These are phyloP conservation scores for Leptographium galeiforme DNA, from an alignment of 2,329 filamentous ascomycete species.

Conservation along the genomic window DNA sequence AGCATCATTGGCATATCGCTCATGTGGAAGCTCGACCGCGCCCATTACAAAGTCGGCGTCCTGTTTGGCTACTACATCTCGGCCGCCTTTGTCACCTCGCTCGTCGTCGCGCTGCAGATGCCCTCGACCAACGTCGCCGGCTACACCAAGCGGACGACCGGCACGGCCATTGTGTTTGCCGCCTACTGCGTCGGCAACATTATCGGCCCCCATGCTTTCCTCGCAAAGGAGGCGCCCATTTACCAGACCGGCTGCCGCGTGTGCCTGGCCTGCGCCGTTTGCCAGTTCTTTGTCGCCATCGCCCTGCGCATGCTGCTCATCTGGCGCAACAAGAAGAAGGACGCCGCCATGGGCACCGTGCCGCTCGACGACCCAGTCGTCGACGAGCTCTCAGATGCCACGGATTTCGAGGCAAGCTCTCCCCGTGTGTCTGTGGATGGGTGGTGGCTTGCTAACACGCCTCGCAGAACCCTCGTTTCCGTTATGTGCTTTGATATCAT, in stretches of 20 bases:
- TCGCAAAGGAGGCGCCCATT: background rate
- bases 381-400: background rate
- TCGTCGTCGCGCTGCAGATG: slow-evolving; percentile 3
- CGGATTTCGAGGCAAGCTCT: background rate
- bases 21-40: slow-evolving; percentile 1
- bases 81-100: background rate
- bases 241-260: slow-evolving; percentile 2
- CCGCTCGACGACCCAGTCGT: background rate
- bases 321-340: background rate
- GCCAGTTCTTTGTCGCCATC: background rate
- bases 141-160: slow-evolving; percentile 3
- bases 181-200: slow-evolving; percentile 3
- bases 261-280: background rate
- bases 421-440: background rate
- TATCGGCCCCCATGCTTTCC: slow-evolving; percentile 3
- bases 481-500: background rate
- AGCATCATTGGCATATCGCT: background rate
- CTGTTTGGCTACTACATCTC: slow-evolving; percentile 3
- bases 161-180: slow-evolving; percentile 1
- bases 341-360: background rate
- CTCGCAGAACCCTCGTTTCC: background rate
- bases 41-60: background rate
- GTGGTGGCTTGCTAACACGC: background rate
- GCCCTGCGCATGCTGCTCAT: background rate
- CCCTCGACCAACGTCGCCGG: slow-evolving; percentile 1